phyloP scores from a whole-genome alignment of 345 rosid species.

The Populus pruinosa region DNA sequence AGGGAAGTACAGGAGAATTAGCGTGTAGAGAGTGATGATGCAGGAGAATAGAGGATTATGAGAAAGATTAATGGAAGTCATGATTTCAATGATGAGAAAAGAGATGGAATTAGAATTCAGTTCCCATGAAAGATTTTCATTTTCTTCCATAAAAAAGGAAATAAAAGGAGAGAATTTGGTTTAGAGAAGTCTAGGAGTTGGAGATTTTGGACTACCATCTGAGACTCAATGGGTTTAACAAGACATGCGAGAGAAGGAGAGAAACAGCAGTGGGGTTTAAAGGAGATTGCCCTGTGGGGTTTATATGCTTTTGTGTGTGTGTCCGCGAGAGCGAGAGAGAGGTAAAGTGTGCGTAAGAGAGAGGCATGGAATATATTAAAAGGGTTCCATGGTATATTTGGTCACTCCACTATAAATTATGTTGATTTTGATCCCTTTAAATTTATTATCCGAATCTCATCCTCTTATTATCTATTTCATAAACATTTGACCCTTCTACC shows the following conservation, averaged over 20 bases:
- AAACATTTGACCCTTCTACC: not conserved
- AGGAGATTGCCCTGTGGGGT: conserved; percentile 14
- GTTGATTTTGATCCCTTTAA: not conserved
- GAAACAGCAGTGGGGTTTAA: not conserved
- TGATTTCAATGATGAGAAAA: not conserved
- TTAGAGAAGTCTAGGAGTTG: not conserved
- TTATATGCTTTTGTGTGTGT: conserved; percentile 13
- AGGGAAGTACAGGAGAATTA: conserved; percentile 57
- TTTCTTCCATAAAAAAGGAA: conserved; percentile 23
- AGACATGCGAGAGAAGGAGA: not conserved
- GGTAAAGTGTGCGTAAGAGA: conserved; percentile 20
- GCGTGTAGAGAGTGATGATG: conserved; percentile 44
- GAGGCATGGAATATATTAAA: conserved; percentile 35
- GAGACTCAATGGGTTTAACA: not conserved
- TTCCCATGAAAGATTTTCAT: conserved; percentile 3
- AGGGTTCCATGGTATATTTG: not conserved
- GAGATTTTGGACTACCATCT: not conserved
- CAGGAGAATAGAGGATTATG: conserved; percentile 54
- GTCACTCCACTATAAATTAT: not conserved
- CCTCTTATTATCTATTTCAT: not conserved
- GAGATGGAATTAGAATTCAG: not conserved
- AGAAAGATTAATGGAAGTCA: conserved; percentile 11
- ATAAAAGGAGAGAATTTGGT: not conserved
- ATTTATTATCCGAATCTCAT: not conserved
- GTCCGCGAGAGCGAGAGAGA: not conserved